phyloP scores from a whole-genome alignment of 2,329 filamentous ascomycete genomes.

The Lachnum nothofagi region DNA sequence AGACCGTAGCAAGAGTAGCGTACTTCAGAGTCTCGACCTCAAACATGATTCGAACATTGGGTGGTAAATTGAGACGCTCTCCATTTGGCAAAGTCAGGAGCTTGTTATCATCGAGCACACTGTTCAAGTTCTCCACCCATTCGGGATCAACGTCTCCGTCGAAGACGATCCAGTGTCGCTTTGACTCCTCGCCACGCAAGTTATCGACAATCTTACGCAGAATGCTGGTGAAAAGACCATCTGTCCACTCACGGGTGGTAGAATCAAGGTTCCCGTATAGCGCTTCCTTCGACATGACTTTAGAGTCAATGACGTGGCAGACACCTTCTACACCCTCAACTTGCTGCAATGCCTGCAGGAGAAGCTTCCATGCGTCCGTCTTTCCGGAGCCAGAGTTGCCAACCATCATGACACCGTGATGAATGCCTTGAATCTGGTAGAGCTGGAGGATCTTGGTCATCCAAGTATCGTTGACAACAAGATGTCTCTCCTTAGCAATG shows the following conservation, averaged over 20 bases:
- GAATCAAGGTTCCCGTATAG: conserved; percentile 93
- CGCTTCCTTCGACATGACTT: conserved; percentile 99
- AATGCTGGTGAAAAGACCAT: conserved; percentile 96
- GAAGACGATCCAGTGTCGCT: conserved; percentile 99
- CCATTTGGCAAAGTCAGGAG: conserved; percentile 93
- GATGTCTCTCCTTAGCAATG: conserved; percentile 76
- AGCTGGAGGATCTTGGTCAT: conserved; percentile 95
- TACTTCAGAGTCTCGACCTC: conserved; percentile 98
- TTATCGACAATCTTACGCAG: conserved; percentile 98
- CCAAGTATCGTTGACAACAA: conserved; percentile 90
- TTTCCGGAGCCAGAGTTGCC: conserved; percentile 97
- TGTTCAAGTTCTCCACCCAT: conserved; percentile 99
- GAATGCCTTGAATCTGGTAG: conserved; percentile 95
- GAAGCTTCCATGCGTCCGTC: conserved; percentile 86
- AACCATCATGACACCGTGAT: conserved; percentile 99
- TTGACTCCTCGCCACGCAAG: conserved; percentile 89
- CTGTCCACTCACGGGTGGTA: conserved; percentile 97
- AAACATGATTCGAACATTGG: conserved; percentile 99
- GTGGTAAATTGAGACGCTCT: conserved; percentile 88
- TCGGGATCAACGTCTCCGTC: conserved; percentile 98
- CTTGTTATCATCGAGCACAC: conserved; percentile 98
- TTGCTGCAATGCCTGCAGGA: conserved; percentile 84
- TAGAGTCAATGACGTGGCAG: conserved; percentile 95
- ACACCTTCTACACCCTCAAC: conserved; percentile 91
- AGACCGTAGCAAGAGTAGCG: conserved; percentile 95